Evolutionary conservation across 2,329 filamentous ascomycete genomes (phyloP).

Genomic region (Cordyceps javanica): DNA sequence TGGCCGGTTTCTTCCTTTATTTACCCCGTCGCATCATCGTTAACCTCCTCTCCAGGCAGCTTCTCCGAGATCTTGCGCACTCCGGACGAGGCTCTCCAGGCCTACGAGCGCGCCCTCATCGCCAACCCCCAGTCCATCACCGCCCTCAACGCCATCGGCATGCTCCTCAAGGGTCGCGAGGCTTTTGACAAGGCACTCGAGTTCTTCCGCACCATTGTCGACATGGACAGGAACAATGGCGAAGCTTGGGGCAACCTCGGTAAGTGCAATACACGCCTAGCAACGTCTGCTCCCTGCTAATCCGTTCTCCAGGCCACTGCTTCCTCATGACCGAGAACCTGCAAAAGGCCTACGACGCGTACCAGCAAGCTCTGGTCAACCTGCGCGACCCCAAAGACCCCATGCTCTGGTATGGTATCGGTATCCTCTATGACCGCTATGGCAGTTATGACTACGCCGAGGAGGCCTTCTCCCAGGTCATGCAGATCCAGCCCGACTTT

Average conservation of each 20-base stretch:
- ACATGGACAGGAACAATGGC: slow-evolving; percentile 81
- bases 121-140: slow-evolving; percentile 84
- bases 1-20: slow-evolving; percentile 8
- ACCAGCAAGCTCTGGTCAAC: slow-evolving; percentile 92
- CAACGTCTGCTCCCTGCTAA: not conserved
- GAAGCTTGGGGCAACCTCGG: slow-evolving; percentile 95
- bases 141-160: slow-evolving; percentile 91
- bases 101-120: slow-evolving; percentile 83
- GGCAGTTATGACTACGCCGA: slow-evolving; percentile 95
- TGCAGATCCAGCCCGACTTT: slow-evolving; percentile 96
- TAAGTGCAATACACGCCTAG: slow-evolving; percentile 34
- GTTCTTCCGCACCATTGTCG: slow-evolving; percentile 83
- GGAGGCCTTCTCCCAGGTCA: slow-evolving; percentile 96
- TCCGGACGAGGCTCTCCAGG: slow-evolving; percentile 78
- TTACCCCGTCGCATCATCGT: slow-evolving; percentile 21
- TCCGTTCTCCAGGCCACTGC: slow-evolving; percentile 68
- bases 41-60: slow-evolving; percentile 53
- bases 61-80: slow-evolving; percentile 84
- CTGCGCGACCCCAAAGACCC: slow-evolving; percentile 93
- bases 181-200: slow-evolving; percentile 92
- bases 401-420: slow-evolving; percentile 97
- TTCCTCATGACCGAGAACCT: slow-evolving; percentile 98
- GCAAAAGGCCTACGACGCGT: slow-evolving; percentile 93
- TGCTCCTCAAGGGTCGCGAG: slow-evolving; percentile 85
- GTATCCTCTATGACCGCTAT: slow-evolving; percentile 94